Base-by-base conservation (phyloP, 2,329 filamentous ascomycete species). In the Trichoderma gracile region DNA sequence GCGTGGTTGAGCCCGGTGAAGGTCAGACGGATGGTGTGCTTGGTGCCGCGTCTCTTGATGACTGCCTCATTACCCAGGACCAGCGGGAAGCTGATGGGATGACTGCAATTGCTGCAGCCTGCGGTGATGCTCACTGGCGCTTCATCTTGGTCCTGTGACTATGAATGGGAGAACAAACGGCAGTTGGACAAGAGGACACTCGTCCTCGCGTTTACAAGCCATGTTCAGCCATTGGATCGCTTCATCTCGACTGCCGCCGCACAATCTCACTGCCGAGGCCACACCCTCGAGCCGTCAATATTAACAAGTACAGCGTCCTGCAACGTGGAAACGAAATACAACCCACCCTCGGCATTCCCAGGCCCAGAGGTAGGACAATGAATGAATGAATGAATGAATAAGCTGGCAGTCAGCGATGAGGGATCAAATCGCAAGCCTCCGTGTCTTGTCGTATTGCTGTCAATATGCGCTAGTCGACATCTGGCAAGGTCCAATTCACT, bases 181-280 rank as follows among this genome's bases (percentile, higher is more conserved):
- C 10, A 43, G 10, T 52, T 33, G n/a, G 27, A 17, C 43, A 40
- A 59, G 27, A 5, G 23, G 19, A 40, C n/a, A 8, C 43, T 25
- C 21, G 45, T 25, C 14, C 30, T 49, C 56, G 27, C 56, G 49
- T 27, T n/a, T 49, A 21, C 21, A 33, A 23, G 42, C 33, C 8
- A 19, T 15, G 2, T 38, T 12, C 45, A 54, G 3, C 19, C 19
- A 2, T 38, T 15, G n/a, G n/a, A n/a, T n/a, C n/a, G 19, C 23
- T 50, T 52, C 38, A 42, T 60, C 57, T 40, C 14, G 10, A 27
- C 40, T 33, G 33, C 50, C 57, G 50, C 57, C 57, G 46, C 46
- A n/a, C 57, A 43, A 30, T 42, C 21, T 21, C 57, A 60, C 33
- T 49, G 46, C 57, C 57, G 57, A 60, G 23, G 21, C 21, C 30